Base-by-base conservation (phyloP, 345 rosid genomes). In the Eucalyptus virginea region DNA sequence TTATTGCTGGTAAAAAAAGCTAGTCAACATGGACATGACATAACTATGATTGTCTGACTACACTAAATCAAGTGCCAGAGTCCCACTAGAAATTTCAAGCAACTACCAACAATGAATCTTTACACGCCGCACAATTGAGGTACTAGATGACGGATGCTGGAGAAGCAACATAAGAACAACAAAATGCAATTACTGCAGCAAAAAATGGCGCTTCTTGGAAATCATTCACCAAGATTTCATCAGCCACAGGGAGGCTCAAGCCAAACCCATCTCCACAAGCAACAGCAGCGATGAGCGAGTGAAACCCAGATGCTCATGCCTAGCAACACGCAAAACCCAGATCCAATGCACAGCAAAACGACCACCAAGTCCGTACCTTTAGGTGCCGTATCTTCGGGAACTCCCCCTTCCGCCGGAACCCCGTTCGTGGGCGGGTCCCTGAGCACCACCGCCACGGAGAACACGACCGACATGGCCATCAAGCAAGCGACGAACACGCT, bases 401-500 rank as follows among this genome's bases (percentile, higher is more conserved):
- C 86, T 81, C 37, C 86, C 7, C 60, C 91, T 30, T 87, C 90
- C 37, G 86, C 49, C 18, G 91, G 49, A 42, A 91, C 91, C 49
- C 65, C 89, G 86, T 94, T 93, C 60, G 92, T 83, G 2, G 95
- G 95, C 54, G 92, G 93, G 90, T 94, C 95, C 37, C 89, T 89
- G 86, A 94, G 93, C 88, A 94, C 94, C 47, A 92, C 90, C 56
- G 93, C 90, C 86, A 93, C 87, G 7, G 95, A 94, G 81, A 94
- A 93, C 81, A 93, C 40, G 86, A 93, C 95, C 17, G 94, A 94
- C 50, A 88, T 44, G 56, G 87, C 60, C 93, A 94, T 91, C 67
- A 94, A 90, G 87, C 89, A 65, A 19, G 88, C 92, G 88, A 94
- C 44, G 32, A 91, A 5, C 32, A 88, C 52, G 48, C 93, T 94